Evolutionary conservation across 2,329 filamentous ascomycete species (phyloP).

Genomic region (Sordariomycetes sp.): DNA sequence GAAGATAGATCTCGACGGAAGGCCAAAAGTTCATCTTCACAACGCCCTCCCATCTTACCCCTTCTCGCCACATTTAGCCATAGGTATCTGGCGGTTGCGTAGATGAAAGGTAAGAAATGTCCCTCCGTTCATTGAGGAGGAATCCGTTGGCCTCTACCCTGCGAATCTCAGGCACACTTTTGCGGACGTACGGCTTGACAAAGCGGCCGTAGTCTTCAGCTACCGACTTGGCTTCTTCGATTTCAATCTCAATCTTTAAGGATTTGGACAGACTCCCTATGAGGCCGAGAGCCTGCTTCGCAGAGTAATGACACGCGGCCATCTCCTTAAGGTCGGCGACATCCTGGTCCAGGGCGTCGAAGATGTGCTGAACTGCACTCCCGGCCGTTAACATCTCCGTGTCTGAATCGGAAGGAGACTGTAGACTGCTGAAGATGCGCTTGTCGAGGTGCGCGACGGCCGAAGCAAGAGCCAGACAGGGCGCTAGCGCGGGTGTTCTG

Average conservation of each 20-base stretch:
- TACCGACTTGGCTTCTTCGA: too few species aligned
- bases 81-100: too few species aligned
- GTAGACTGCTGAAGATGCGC: slow-evolving; percentile 23
- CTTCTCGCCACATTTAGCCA: too few species aligned
- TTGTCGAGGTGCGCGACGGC: slow-evolving; percentile 52
- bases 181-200: too few species aligned
- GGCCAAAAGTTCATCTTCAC: too few species aligned
- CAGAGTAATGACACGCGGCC: slow-evolving; percentile 51
- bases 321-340: slow-evolving; percentile 51
- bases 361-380: slow-evolving; percentile 27
- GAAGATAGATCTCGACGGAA: too few species aligned
- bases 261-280: slow-evolving; percentile 47
- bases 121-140: too few species aligned
- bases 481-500: slow-evolving; percentile 51
- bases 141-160: too few species aligned
- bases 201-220: too few species aligned
- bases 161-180: too few species aligned
- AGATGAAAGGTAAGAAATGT: too few species aligned
- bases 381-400: slow-evolving; percentile 19
- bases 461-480: slow-evolving; percentile 52
- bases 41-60: too few species aligned
- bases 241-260: slow-evolving; percentile 46
- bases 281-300: slow-evolving; percentile 51
- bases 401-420: slow-evolving; percentile 8
- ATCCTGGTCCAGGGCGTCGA: slow-evolving; percentile 39